Conservation (phyloP, 2,329 filamentous ascomycete species). For the Penicillium nordicum region DNA sequence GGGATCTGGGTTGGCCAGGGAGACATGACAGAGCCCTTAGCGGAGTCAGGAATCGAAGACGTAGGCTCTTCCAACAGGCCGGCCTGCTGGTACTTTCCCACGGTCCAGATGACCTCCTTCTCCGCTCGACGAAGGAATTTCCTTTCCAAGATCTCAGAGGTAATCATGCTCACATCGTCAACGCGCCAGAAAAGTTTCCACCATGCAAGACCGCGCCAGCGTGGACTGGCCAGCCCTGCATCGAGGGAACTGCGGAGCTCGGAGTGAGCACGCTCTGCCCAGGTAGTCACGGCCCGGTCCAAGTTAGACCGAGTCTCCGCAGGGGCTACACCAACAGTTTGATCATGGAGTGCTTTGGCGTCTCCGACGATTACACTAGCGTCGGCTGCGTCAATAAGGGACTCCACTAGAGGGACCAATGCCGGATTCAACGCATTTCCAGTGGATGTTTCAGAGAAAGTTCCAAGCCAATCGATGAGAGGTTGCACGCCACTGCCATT, state of each 20-base stretch:
- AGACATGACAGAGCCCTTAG: conserved; percentile 6
- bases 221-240: conserved; percentile 67
- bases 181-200: conserved; percentile 96
- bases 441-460: conserved; percentile 20
- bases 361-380: conserved; percentile 30
- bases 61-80: conserved; percentile 46
- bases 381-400: conserved; percentile 54
- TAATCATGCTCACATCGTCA: conserved; percentile 83
- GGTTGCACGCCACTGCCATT: conserved; percentile 65
- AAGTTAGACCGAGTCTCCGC: conserved; percentile 50
- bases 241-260: conserved; percentile 80
- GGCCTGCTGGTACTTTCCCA: conserved; percentile 69
- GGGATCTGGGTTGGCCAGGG: conserved; percentile 75
- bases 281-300: conserved; percentile 60
- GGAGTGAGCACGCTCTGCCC: conserved; percentile 76
- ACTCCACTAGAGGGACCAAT: conserved; percentile 63
- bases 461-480: conserved; percentile 62
- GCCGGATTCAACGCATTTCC: conserved; percentile 60
- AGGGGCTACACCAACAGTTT: conserved; percentile 37
- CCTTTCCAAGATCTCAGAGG: conserved; percentile 71
- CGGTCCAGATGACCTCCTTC: conserved; percentile 75
- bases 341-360: conserved; percentile 26
- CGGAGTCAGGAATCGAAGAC: conserved; percentile 2
- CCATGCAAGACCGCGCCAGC: conserved; percentile 81
- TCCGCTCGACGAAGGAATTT: conserved; percentile 77